phyloP scores from a whole-genome alignment of 1,139 yeast genomes.

The Sugiyamaella pinicola region DNA sequence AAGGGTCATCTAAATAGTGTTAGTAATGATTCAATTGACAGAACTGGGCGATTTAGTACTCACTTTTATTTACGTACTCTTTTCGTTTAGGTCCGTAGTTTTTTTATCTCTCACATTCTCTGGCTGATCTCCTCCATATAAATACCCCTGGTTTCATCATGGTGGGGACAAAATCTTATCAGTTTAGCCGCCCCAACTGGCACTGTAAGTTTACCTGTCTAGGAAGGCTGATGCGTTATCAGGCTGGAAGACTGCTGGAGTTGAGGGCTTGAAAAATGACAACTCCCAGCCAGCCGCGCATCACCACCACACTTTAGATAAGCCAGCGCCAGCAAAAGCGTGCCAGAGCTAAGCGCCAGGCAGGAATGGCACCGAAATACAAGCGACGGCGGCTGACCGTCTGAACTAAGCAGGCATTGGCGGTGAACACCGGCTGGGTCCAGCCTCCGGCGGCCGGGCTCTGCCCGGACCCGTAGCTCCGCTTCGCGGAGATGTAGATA shows the following conservation, averaged over 20 bases:
- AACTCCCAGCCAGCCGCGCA: too few species aligned
- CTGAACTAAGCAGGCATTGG: conserved; percentile 12
- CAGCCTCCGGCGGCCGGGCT: too few species aligned
- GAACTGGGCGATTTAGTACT: too few species aligned
- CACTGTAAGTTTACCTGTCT: neutral
- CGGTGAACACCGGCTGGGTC: neutral
- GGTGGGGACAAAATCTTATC: neutral
- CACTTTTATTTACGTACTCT: neutral
- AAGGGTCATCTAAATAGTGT: conserved; percentile 16
- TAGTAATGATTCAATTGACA: too few species aligned
- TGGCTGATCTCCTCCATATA: neutral
- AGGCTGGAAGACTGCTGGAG: neutral
- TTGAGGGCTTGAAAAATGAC: neutral
- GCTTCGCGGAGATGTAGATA: too few species aligned
- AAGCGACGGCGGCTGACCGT: too few species aligned
- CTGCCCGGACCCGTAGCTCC: too few species aligned
- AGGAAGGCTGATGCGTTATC: conserved; percentile 15
- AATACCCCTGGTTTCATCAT: neutral
- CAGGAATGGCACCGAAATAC: too few species aligned
- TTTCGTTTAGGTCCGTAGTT: neutral
- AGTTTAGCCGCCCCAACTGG: conserved; percentile 17
- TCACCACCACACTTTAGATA: too few species aligned
- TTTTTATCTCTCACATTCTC: neutral
- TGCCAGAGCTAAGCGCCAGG: too few species aligned
- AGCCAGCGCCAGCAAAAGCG: too few species aligned